Evolutionary conservation across 2,329 filamentous ascomycete species (phyloP), one percentile per base, ranked within the genome.

Genomic region (Pyrenochaeta sp.): DNA sequence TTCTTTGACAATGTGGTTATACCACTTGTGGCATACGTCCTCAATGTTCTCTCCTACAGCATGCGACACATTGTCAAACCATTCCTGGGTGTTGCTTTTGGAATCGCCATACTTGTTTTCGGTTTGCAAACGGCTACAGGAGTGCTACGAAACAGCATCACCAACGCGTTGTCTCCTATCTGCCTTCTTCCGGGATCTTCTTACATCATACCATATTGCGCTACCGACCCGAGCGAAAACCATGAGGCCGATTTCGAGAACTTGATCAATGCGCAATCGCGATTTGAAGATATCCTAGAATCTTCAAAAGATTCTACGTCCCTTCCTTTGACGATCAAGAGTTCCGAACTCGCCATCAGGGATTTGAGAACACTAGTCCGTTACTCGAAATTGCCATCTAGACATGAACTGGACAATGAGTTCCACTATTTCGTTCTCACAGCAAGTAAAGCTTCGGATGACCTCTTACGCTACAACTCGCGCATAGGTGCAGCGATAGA

Each of bases 241-340:
- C 65, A 34, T 37, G 23, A 44, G 11, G 55, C 60, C 17, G 85
- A 91, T 59, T 93, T 93, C 55, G 85, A 90, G 51, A 81, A 86
- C 34, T 78, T 95, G 15, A 87, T 94, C 77, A 78, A 78, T 13
- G 82, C 88, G 1, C 89, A 95, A 68, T 77, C 81, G n/a, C 80
- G 85, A 19, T 90, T 95, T 42, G 88, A 91, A 68, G 82, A 87
- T 44, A 84, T 94, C 1, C 72, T 94, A 3, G 82, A 89, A 54
- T 82, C 84, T 45, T 84, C 83, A 11, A 81, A 83, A 1, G 79
- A 84, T 15, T 83, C 85, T 1, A 82, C 85, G 2, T 83, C 83
- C 1, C 72, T 94, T 3, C 89, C 89, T 0, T 77, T 88, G 55
- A 87, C 90, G 56, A 91, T 94, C 84, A 92, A 90, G 73, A 81